phyloP scores from a whole-genome alignment of 2,329 filamentous ascomycete species.

The Fusarium verticillioides region DNA sequence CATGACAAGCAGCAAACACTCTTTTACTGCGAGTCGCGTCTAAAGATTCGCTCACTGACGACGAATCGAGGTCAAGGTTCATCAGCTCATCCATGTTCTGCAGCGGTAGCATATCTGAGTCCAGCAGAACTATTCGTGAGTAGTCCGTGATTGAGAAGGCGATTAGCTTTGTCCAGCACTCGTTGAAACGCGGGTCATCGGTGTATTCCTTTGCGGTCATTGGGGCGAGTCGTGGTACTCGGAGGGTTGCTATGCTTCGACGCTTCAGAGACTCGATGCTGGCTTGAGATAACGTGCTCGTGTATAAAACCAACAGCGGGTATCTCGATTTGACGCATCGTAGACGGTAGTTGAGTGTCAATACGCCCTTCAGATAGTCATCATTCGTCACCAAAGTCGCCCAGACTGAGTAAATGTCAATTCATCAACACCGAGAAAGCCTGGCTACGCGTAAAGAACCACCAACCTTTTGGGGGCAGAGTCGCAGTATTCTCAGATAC shows the following conservation, averaged over 20 bases:
- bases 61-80: background rate
- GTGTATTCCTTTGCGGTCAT: background rate
- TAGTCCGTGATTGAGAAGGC: constrained; percentile 5
- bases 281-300: background rate
- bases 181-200: background rate
- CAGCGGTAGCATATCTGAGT: constrained; percentile 14
- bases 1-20: constrained; percentile 26
- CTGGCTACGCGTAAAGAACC: accelerated
- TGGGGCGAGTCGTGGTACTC: background rate
- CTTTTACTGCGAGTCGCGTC: background rate
- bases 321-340: constrained; percentile 12
- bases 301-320: constrained; percentile 1
- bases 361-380: constrained; percentile 17
- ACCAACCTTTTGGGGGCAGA: background rate
- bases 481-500: background rate
- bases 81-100: constrained; percentile 30
- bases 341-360: constrained; percentile 11
- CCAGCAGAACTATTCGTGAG: constrained; percentile 7
- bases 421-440: accelerated
- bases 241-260: background rate
- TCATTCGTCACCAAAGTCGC: constrained; percentile 20
- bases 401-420: constrained; percentile 1
- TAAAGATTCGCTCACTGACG: accelerated
- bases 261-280: background rate
- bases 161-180: constrained; percentile 9